Conservation (phyloP, 1,284 basidiomycete species). For the Coniophora puteana region DNA sequence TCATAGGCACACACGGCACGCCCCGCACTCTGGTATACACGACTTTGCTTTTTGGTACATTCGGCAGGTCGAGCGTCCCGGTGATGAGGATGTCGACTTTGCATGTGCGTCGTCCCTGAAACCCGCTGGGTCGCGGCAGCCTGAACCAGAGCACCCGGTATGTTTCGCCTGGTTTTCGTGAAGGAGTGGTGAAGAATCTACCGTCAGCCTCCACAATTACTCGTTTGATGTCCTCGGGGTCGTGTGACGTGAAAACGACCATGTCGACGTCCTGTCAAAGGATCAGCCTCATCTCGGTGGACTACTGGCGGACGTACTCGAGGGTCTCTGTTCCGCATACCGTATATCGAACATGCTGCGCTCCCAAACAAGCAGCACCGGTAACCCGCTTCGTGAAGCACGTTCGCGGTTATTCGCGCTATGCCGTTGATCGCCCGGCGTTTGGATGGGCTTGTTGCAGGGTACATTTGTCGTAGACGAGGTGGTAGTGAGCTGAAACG, state of each 20-base stretch:
- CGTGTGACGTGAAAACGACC: conserved; percentile 35
- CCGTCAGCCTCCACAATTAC: conserved; percentile 30
- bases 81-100: conserved; percentile 53
- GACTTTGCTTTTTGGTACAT: conserved; percentile 29
- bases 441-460: no score
- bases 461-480: no score
- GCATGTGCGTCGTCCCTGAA: conserved; percentile 22
- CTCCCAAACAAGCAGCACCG: conserved; percentile 7
- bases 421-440: no score
- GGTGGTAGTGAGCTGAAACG: no score
- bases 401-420: conserved; percentile 1
- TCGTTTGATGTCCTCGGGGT: conserved; percentile 40
- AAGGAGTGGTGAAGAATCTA: conserved; percentile 36
- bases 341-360: conserved; percentile 4
- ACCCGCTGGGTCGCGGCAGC: no score
- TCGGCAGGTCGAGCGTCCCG: conserved; percentile 40
- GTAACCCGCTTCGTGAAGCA: conserved; percentile 3
- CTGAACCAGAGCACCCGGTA: conserved; percentile 45
- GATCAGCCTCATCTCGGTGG: no score
- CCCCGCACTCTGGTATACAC: conserved; percentile 13
- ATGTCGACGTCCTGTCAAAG: conserved; percentile 46
- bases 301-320: no score
- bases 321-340: background rate
- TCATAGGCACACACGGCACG: conserved; percentile 37
- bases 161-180: conserved; percentile 35